Conservation (phyloP, 2,329 filamentous ascomycete genomes). For the Pyrenophora graminea region DNA sequence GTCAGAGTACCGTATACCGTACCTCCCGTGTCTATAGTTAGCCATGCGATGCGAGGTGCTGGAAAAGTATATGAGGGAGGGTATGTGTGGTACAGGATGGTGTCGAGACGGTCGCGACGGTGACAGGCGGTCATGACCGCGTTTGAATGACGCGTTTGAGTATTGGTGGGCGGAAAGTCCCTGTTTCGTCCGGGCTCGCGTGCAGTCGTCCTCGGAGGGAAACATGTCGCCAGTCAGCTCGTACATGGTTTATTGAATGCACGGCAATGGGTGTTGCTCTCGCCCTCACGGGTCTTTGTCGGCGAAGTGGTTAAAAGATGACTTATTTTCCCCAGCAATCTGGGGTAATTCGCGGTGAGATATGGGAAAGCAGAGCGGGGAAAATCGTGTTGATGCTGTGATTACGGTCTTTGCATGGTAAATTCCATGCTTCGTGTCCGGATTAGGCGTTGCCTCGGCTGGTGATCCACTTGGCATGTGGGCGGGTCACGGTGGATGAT, state of each 20-base stretch:
- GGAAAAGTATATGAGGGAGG: conserved; percentile 1
- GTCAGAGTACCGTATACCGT: background rate
- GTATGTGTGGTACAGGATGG: background rate
- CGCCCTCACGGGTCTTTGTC: too few species aligned
- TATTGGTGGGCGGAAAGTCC: background rate
- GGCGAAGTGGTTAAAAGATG: too few species aligned
- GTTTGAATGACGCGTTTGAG: background rate
- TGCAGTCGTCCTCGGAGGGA: background rate
- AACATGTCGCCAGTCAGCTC: background rate
- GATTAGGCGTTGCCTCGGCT: background rate
- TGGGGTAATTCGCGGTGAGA: too few species aligned
- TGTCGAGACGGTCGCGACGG: background rate
- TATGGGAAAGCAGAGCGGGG: too few species aligned
- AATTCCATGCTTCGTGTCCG: background rate
- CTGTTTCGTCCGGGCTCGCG: too few species aligned
- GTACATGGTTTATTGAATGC: too few species aligned
- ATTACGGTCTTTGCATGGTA: too few species aligned
- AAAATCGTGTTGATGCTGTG: too few species aligned
- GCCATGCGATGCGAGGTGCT: background rate
- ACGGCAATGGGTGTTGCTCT: too few species aligned
- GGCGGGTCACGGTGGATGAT: background rate
- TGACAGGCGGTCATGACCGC: background rate
- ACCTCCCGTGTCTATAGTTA: conserved; percentile 8
- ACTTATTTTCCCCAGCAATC: too few species aligned
- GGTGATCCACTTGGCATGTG: background rate